A percentile compares a stretch with the other conserved stretches of the same genome.
Evolutionary conservation across 805 yeast genomes (phyloP).

Genomic region (Spathaspora gorwiae): DNA sequence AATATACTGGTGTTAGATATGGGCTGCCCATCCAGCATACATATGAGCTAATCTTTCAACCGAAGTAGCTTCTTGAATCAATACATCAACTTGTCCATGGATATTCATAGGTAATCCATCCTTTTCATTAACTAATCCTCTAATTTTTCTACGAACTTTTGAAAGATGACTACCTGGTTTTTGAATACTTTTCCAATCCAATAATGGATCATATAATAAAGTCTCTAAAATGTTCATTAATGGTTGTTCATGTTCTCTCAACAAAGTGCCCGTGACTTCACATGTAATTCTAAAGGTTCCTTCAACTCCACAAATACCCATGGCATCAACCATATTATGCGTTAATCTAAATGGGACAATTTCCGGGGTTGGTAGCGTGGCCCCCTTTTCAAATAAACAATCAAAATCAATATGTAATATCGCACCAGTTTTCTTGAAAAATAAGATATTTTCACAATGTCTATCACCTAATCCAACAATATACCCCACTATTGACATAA

Average conservation of each 20-base stretch:
- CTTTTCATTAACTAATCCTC: slow-evolving; percentile 73
- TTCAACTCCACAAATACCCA: slow-evolving; percentile 85
- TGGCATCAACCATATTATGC: slow-evolving; percentile 85
- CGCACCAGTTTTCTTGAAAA: slow-evolving; percentile 69
- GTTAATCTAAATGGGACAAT: slow-evolving; percentile 91
- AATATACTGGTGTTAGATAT: slow-evolving; percentile 13
- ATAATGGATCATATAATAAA: slow-evolving; percentile 85
- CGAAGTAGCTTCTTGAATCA: slow-evolving; percentile 78
- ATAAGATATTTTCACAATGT: slow-evolving; percentile 86
- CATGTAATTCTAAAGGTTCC: slow-evolving; percentile 84
- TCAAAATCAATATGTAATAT: slow-evolving; percentile 95
- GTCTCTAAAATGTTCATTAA: slow-evolving; percentile 89
- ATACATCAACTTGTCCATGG: slow-evolving; percentile 86
- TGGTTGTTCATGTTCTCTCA: slow-evolving; percentile 76
- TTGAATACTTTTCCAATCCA: slow-evolving; percentile 59
- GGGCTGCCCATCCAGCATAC: slow-evolving; percentile 88
- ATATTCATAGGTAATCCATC: slow-evolving; percentile 87
- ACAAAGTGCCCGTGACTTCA: slow-evolving; percentile 71
- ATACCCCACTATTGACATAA: slow-evolving; percentile 96
- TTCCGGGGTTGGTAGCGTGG: slow-evolving; percentile 75
- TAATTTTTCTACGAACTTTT: slow-evolving; percentile 69
- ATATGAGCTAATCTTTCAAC: slow-evolving; percentile 68
- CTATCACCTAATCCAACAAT: slow-evolving; percentile 93
- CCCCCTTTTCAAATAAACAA: slow-evolving; percentile 86
- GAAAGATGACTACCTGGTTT: slow-evolving; percentile 67